Percentiles rank a stretch among this genome's conserved stretches.
These are phyloP conservation scores for Prunus davidiana DNA, from an alignment of 306 rosid genomes.

Conservation along the genomic window DNA sequence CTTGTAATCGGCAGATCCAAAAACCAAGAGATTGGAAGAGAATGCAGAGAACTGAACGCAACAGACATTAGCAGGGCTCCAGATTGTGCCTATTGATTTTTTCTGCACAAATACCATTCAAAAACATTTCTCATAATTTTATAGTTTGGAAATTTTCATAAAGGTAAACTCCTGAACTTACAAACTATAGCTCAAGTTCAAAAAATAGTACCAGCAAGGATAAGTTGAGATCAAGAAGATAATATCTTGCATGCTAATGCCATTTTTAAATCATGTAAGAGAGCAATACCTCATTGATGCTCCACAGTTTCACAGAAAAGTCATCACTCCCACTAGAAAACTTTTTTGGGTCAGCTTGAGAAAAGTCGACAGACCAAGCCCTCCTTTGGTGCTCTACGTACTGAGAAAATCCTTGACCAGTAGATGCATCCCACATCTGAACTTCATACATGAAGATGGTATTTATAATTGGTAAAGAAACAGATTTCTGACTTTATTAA, in stretches of 20 bases:
- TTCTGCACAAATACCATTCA: conserved; percentile 37
- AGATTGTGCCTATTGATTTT: conserved; percentile 52
- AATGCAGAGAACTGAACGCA: conserved; percentile 71
- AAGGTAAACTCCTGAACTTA: background rate
- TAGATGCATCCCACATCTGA: conserved; percentile 76
- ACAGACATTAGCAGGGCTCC: conserved; percentile 65
- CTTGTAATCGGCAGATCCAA: conserved; percentile 71
- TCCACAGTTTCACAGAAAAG: conserved; percentile 67
- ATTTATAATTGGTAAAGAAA: background rate
- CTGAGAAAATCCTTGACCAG: conserved; percentile 53
- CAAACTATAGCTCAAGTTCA: background rate
- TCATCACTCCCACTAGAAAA: conserved; percentile 88
- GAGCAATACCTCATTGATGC: conserved; percentile 50
- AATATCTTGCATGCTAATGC: background rate
- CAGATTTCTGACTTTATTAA: background rate
- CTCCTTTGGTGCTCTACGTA: conserved; percentile 57
- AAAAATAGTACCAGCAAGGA: background rate
- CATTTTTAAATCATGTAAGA: background rate
- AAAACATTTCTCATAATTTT: background rate
- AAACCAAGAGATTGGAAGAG: conserved; percentile 58
- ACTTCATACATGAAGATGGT: conserved; percentile 21
- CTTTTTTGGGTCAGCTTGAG: conserved; percentile 58
- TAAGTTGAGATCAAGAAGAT: background rate
- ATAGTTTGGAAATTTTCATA: background rate
- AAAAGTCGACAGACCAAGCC: conserved; percentile 83